Evolutionary conservation across 345 rosid species (phyloP).

Genomic region (Eucalyptus curtisii): DNA sequence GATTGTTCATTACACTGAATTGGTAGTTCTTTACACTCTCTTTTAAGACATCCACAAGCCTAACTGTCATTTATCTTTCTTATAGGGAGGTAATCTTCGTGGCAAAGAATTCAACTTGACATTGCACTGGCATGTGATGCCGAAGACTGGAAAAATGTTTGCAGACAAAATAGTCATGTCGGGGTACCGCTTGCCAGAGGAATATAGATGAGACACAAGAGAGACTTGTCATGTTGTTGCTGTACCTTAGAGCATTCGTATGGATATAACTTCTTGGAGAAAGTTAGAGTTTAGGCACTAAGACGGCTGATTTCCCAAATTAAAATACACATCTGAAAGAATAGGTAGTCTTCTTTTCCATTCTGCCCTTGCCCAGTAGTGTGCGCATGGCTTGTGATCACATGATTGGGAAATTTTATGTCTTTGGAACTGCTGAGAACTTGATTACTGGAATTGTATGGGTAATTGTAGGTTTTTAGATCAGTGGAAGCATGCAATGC

Average conservation of each 20-base stretch:
- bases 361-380: neutral
- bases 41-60: neutral
- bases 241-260: neutral
- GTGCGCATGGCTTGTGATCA: neutral
- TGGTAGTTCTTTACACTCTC: neutral
- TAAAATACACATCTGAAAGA: neutral
- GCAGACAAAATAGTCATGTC: slow-evolving; percentile 62
- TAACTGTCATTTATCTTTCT: neutral
- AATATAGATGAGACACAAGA: slow-evolving; percentile 36
- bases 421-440: neutral
- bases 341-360: neutral
- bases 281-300: neutral
- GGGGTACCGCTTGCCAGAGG: slow-evolving; percentile 68
- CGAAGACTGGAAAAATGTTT: slow-evolving; percentile 90
- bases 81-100: slow-evolving; percentile 72
- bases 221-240: neutral
- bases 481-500: neutral
- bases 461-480: neutral
- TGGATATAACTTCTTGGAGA: neutral
- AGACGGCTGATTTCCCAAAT: neutral
- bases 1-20: neutral
- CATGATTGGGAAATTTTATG: neutral
- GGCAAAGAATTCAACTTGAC: slow-evolving; percentile 85
- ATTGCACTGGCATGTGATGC: slow-evolving; percentile 95
- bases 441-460: neutral